Conservation (phyloP, 2,329 filamentous ascomycete genomes). For the Xylaria sp. region DNA sequence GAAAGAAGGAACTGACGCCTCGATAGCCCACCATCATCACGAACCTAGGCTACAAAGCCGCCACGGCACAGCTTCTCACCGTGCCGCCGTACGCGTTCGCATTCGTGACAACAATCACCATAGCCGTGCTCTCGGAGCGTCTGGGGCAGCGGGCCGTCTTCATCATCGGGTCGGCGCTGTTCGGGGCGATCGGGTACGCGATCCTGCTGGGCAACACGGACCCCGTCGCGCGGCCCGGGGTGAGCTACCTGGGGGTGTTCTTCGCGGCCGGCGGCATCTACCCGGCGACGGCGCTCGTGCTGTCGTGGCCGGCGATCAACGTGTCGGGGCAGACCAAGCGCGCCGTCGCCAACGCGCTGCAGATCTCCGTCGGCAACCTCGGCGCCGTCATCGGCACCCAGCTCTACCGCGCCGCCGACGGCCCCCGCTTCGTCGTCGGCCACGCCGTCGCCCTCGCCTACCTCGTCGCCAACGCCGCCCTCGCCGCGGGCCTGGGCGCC, state of each 20-base stretch:
- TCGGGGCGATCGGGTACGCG: constrained; percentile 66
- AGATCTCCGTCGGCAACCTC: constrained; percentile 71
- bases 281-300: constrained; percentile 62
- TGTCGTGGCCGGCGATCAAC: constrained; percentile 74
- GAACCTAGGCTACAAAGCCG: constrained; percentile 56
- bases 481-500: constrained; percentile 56
- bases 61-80: constrained; percentile 59
- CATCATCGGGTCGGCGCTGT: constrained; percentile 58
- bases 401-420: constrained; percentile 63
- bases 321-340: constrained; percentile 72
- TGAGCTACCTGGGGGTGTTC: constrained; percentile 64
- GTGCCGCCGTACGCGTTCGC: constrained; percentile 68
- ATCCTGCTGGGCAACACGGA: constrained; percentile 57
- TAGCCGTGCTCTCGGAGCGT: constrained; percentile 64
- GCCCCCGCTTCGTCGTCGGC: constrained; percentile 66
- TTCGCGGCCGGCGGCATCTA: constrained; percentile 70
- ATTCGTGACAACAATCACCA: constrained; percentile 59
- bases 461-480: constrained; percentile 58
- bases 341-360: constrained; percentile 69
- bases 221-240: constrained; percentile 51
- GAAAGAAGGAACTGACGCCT: constrained; percentile 9
- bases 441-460: constrained; percentile 70
- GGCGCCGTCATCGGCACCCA: constrained; percentile 72
- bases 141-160: constrained; percentile 62
- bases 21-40: constrained; percentile 55